Evolutionary conservation across 2,329 filamentous ascomycete genomes (phyloP), one percentile per base, ranked within the genome.

Genomic region (Penicillium sp.): DNA sequence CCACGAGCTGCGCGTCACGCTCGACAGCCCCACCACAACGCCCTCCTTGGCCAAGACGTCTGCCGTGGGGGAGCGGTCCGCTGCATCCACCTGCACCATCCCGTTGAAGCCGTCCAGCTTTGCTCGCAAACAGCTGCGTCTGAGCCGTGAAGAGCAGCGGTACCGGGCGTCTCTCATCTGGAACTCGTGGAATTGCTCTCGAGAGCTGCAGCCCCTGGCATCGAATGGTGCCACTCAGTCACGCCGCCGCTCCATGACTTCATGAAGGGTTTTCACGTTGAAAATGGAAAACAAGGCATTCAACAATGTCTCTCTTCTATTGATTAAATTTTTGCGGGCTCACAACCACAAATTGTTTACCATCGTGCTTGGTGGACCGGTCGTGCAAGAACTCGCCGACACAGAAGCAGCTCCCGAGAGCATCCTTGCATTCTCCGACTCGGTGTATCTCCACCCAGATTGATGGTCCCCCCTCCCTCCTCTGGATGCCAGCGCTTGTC

Each of bases 121-220:
- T 41, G 60, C 66, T 35, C 61, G 60, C 35, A 59, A 64, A 46
- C 63, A 69, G 45, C 50, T 64, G 12, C 54, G 55, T 9, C 59
- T 66, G 44, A 57, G 61, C 13, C 59, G 59, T 26, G 68, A 72
- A 39, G 69, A 72, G 47, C 65, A 66, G 45, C 54, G 51, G 13
- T 60, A 60, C 13, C 57, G 58, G 50, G 58, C 56, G 4, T 58
- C 57, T 4, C 42, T 66, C 9, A 50, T 55, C 11, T 59, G 61
- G 59, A 61, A 55, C 13, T 45, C 52, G 5, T 60, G 61, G 59
- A 61, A 56, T 33, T 58, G 53, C 33, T 54, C 56, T 4, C 53
- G 36, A 34, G 55, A 59, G 26, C 45, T 59, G 35, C 49, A 56
- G 49, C 56, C 57, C n/a, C 42, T 60, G 32, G 54, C 48, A 18